These are phyloP conservation scores for Psophocarpus tetragonolobus DNA, from an alignment of 306 rosid species.

Conservation along the genomic window DNA sequence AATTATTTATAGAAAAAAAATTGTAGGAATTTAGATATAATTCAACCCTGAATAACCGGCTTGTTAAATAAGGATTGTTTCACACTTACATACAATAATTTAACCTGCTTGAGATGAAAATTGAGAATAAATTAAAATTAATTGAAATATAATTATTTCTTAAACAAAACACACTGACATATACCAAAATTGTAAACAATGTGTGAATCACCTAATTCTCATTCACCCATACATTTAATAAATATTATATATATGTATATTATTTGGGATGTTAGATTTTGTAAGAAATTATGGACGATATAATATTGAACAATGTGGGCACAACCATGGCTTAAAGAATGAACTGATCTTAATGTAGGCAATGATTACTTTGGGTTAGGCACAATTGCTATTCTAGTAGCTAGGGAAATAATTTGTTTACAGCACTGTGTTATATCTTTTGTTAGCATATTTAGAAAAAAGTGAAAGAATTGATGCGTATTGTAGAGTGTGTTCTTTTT, in stretches of 20 bases:
- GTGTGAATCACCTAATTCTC: background rate
- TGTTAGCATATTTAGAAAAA: background rate
- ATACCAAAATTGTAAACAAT: background rate
- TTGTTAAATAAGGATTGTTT: too few relatives aligned
- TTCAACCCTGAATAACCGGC: too few relatives aligned
- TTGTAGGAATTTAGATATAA: too few relatives aligned
- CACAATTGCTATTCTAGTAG: background rate
- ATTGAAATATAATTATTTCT: too few relatives aligned
- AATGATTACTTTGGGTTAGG: background rate
- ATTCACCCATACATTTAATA: background rate
- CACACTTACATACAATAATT: too few relatives aligned
- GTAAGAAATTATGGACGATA: background rate
- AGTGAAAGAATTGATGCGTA: background rate
- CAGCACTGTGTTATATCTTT: background rate
- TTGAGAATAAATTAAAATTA: background rate
- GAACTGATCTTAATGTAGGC: background rate
- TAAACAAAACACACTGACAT: background rate
- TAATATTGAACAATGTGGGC: background rate
- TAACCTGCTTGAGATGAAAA: background rate
- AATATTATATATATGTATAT: too few relatives aligned
- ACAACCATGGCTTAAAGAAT: background rate
- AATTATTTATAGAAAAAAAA: too few relatives aligned
- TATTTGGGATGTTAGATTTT: background rate
- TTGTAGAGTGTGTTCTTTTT: background rate
- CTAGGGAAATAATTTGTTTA: background rate